Conservation (phyloP, 176 grass and related monocot genomes). For the Lolium perenne region DNA sequence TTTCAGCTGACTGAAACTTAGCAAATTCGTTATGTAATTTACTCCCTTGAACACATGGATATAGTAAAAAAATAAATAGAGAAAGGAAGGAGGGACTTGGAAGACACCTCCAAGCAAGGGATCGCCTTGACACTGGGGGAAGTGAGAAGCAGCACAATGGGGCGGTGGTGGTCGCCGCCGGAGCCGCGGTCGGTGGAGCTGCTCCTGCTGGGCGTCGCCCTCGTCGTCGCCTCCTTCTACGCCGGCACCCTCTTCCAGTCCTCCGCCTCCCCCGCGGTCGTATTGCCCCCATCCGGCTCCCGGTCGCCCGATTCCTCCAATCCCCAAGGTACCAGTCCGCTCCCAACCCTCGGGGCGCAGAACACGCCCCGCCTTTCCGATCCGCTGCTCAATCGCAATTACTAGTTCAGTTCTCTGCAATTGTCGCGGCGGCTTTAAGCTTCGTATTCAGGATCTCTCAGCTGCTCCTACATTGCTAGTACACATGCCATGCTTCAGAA, state of each 20-base stretch:
- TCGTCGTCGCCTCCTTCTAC: constrained; percentile 77
- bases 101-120: background rate
- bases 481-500: background rate
- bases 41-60: background rate
- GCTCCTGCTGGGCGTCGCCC: constrained; percentile 61
- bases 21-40: no score
- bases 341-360: background rate
- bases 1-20: no score
- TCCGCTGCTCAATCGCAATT: constrained; percentile 23
- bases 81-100: background rate
- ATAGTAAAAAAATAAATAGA: background rate
- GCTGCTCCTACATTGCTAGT: background rate
- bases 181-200: constrained; percentile 63
- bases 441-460: background rate
- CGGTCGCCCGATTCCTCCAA: background rate
- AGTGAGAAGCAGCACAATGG: constrained; percentile 39
- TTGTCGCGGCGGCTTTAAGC: constrained; percentile 5
- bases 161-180: constrained; percentile 52
- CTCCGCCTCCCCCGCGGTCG: constrained; percentile 38
- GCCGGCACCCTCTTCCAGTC: constrained; percentile 74
- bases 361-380: background rate
- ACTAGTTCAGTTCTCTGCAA: background rate
- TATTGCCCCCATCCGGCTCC: constrained; percentile 25
- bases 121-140: constrained; percentile 15
- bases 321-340: constrained; percentile 35